Evolutionary conservation across 2,329 filamentous ascomycete species (phyloP).

Genomic region (Alternaria gaisen): DNA sequence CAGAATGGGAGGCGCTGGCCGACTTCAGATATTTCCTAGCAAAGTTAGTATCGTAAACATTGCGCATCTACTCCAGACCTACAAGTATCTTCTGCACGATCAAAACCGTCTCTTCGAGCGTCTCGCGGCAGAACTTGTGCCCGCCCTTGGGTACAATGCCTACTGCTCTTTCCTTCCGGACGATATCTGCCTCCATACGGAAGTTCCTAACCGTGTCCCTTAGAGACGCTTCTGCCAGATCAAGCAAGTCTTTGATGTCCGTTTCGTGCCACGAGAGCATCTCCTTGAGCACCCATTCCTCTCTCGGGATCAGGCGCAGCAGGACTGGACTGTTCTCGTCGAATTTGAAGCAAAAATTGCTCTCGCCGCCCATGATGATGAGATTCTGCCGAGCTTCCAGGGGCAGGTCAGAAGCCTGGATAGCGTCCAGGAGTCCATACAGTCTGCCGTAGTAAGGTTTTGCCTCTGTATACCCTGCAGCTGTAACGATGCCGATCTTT

Average conservation of each 20-base stretch:
- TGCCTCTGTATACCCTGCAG: constrained; percentile 91
- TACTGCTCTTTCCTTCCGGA: constrained; percentile 82
- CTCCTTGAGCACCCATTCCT: constrained; percentile 77
- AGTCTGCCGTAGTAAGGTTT: constrained; percentile 86
- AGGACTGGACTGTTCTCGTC: constrained; percentile 70
- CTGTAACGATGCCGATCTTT: constrained; percentile 93
- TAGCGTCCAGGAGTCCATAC: constrained; percentile 83
- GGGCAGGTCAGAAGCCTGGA: constrained; percentile 71
- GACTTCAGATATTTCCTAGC: constrained; percentile 74
- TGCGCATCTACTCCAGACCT: constrained; percentile 12
- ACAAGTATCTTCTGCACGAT: constrained; percentile 88
- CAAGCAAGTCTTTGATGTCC: constrained; percentile 81
- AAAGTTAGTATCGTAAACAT: constrained; percentile 17
- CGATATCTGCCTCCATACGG: constrained; percentile 77
- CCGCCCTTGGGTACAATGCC: constrained; percentile 65
- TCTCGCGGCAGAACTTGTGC: constrained; percentile 80
- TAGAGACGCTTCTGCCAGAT: constrained; percentile 86
- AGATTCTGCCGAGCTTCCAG: constrained; percentile 77
- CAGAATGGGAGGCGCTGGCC: constrained; percentile 83
- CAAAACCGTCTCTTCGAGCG: constrained; percentile 93
- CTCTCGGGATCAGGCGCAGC: constrained; percentile 70
- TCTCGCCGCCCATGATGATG: constrained; percentile 93
- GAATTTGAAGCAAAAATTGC: constrained; percentile 92
- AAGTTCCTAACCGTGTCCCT: constrained; percentile 82
- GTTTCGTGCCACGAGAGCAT: constrained; percentile 80